Evolutionary conservation across 2,329 filamentous ascomycete genomes (phyloP).

Genomic region (Scytalidium sp.): DNA sequence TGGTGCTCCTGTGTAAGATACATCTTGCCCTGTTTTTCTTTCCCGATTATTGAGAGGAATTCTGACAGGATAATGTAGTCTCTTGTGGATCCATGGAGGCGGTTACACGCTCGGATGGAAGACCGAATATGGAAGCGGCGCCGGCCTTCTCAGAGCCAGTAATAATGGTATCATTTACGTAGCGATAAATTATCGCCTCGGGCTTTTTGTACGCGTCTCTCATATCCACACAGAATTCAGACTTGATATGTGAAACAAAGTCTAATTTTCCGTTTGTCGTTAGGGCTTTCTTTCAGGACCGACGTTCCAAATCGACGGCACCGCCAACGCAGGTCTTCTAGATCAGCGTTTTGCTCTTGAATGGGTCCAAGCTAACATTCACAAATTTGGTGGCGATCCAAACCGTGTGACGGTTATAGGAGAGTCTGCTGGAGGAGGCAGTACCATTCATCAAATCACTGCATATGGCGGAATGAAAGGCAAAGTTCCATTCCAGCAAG

Average conservation of each 20-base stretch:
- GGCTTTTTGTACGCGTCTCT: constrained; percentile 20
- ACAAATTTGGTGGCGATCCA: constrained; percentile 52
- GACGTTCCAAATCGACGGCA: constrained; percentile 37
- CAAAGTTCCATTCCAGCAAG: constrained; percentile 37
- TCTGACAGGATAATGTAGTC: constrained; percentile 31
- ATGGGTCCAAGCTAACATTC: constrained; percentile 54
- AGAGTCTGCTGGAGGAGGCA: constrained; percentile 49
- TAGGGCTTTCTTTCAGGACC: constrained; percentile 46
- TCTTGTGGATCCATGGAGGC: constrained; percentile 48
- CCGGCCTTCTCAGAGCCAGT: constrained; percentile 31
- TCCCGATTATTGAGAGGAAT: background rate
- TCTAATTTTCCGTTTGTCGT: constrained; percentile 32
- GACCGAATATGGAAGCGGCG: constrained; percentile 30
- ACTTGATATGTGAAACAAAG: constrained; percentile 7
- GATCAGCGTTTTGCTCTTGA: constrained; percentile 55
- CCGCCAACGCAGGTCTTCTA: constrained; percentile 45
- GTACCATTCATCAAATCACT: constrained; percentile 50
- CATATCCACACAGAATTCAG: background rate
- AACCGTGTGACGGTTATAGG: constrained; percentile 47
- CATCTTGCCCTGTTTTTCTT: constrained; percentile 9
- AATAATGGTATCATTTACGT: constrained; percentile 32
- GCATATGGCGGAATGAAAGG: constrained; percentile 37
- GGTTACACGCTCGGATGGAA: constrained; percentile 41
- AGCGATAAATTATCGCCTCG: constrained; percentile 30
- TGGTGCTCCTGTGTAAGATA: constrained; percentile 12